Evolutionary conservation across 768 basidiomycete species (phyloP), one percentile per base, ranked within the genome.

Genomic region (Russula abietina): DNA sequence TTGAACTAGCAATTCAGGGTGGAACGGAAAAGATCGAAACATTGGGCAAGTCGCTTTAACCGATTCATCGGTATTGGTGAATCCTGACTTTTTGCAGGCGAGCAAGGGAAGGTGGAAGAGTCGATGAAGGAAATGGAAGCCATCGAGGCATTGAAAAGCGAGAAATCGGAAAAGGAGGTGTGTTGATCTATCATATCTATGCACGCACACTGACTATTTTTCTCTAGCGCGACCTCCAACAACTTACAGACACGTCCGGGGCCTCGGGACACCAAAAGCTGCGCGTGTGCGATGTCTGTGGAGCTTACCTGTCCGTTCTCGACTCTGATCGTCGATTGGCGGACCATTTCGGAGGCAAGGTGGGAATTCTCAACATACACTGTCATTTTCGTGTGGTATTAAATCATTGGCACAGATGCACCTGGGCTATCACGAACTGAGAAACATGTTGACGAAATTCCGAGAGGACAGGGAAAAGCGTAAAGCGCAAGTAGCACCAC

Each of bases 241-340:
- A 94, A 74, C 79, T 99, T 67, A 97, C 96, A 46, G 97, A 99
- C 73, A 98, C 93, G 33, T 96, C 95, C 45, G 97, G 97, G 60
- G 97, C 97, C 6, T 97, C 94, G 60, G 97, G 97, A n/a, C 97
- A 99, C 80, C 97, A 99, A 77, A 98, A 98, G 76, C 79, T 99
- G 69, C 88, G 97, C 65, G 97, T 99, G n/a, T 98, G 97, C 78
- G 97, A 99, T 78, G 95, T 98, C 32, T 99, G 97, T 73, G 97
- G 97, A 70, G 97, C 97, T n/a, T 98, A 98, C 80, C 83, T 99
- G 50, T 96, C 93, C 17, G 92, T 99, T 41, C 81, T 98, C 53
- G 97, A 99, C 76, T 98, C 96, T 61, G 97, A 99, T 79, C 87
- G 96, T 73, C 93, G 97, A 73, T 79, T 99, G 64, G 97, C 97